Evolutionary conservation across 164 flowering plant species (phyloP), one percentile per base, ranked within the genome.

Genomic region (Dillenia suffruticosa): DNA sequence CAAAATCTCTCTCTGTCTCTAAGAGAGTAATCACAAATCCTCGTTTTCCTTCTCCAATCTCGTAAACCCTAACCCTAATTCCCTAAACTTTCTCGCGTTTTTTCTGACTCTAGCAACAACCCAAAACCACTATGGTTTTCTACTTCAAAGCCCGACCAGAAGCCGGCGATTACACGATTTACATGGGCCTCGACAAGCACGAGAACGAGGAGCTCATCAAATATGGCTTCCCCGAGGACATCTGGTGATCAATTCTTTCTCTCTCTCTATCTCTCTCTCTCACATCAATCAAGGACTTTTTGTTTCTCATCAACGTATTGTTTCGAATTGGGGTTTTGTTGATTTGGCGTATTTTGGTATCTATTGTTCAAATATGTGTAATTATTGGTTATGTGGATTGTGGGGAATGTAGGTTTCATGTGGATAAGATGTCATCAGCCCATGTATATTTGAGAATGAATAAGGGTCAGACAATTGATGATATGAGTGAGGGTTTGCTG

Each of bases 351-450:
- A 2, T 52, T 11, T 5, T 12, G 10, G 12, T 16, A 52, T 51
- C 16, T 15, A 15, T 10, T 5, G 54, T 15, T 15, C 22, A 1
- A 9, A 51, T 19, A 51, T 14, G 17, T 15, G 16, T 6, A 32
- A 5, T 32, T 4, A 17, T 52, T 52, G 12, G 15, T 10, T 52
- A 1, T 15, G 3, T n/a, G 22, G 12, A 16, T 52, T 4, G 55
- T 52, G 22, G 55, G 17, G 10, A 44, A 58, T 77, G 77, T 73
- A 91, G 99, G 99, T 94, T 94, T 69, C 99, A 94, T 73, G 99
- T 94, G 53, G 99, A 91, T 74, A 94, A 94, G 70, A 94, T 94
- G 96, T 94, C 99, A 10, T 94, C 99, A 14, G 99, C 99, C 47
- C 99, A 94, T 81, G 99, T 94, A 67, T 94, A 94, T 77, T 56